Conservation (phyloP, 2,329 filamentous ascomycete species). For the Westerdykella ornata region DNA sequence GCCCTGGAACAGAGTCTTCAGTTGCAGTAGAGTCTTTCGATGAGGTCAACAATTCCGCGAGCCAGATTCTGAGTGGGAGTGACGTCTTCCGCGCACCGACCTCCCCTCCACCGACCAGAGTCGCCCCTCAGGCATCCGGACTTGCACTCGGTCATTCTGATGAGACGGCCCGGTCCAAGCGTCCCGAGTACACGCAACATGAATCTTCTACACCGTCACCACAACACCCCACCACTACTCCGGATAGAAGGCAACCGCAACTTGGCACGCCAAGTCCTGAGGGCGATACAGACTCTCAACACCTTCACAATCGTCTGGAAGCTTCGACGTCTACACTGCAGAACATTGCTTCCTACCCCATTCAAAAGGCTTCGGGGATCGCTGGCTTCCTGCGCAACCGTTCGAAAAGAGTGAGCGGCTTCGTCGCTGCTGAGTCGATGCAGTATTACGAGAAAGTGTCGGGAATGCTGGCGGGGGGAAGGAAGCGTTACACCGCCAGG, state of each 20-base stretch:
- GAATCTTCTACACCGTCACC: conserved; percentile 11
- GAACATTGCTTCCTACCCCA: conserved; percentile 64
- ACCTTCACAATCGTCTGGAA: conserved; percentile 28
- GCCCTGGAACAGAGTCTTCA: conserved; percentile 68
- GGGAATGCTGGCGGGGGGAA: conserved; percentile 90
- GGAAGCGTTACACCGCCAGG: conserved; percentile 77
- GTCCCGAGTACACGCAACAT: conserved; percentile 12
- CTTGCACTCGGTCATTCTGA: conserved; percentile 27
- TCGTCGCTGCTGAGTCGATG: conserved; percentile 86
- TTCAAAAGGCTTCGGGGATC: conserved; percentile 76
- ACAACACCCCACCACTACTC: conserved; percentile 9
- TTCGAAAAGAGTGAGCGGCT: conserved; percentile 71
- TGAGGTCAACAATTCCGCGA: conserved; percentile 72
- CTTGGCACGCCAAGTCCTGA: conserved; percentile 17
- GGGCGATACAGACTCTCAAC: conserved; percentile 24
- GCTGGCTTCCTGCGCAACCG: conserved; percentile 75
- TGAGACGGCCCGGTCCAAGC: conserved; percentile 34
- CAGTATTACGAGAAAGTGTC: conserved; percentile 95
- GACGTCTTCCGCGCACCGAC: conserved; percentile 82
- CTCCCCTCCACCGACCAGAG: conserved; percentile 37
- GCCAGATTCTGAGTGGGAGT: conserved; percentile 80
- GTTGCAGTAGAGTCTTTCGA: conserved; percentile 56
- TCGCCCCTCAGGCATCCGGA: conserved; percentile 20
- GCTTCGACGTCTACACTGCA: conserved; percentile 50
- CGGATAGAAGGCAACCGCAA: conserved; percentile 6